Conservation (phyloP, 2,329 filamentous ascomycete genomes). For the Passalora sequoiae region DNA sequence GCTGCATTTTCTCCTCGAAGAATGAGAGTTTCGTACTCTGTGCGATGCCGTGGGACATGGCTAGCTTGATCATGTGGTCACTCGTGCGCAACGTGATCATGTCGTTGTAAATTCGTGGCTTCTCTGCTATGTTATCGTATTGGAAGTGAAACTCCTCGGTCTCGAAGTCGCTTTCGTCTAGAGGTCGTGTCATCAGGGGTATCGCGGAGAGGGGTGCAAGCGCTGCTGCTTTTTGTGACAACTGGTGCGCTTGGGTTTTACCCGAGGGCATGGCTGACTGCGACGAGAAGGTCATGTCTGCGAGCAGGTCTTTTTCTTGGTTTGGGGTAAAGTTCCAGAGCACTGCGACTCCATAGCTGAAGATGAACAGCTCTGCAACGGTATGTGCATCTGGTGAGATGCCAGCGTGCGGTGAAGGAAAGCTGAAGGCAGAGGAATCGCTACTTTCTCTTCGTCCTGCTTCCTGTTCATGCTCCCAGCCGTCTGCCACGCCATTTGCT, state of each 20-base stretch:
- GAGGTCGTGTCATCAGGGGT: conserved; percentile 69
- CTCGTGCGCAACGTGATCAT: conserved; percentile 95
- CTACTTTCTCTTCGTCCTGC: conserved; percentile 24
- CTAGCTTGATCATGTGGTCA: conserved; percentile 98
- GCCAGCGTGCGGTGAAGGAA: conserved; percentile 47
- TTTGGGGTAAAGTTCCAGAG: conserved; percentile 98
- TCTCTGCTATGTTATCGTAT: conserved; percentile 79
- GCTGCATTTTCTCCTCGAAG: conserved; percentile 92
- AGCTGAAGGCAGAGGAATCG: conserved; percentile 37
- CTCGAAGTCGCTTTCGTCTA: conserved; percentile 87
- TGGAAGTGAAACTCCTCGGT: conserved; percentile 99
- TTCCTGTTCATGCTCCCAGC: conserved; percentile 19
- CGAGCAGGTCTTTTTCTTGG: conserved; percentile 93
- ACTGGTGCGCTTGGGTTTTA: conserved; percentile 14
- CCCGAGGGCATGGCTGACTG: conserved; percentile 19
- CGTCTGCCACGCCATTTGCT: conserved; percentile 14
- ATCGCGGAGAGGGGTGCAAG: conserved; percentile 42
- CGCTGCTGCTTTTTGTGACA: conserved; percentile 26
- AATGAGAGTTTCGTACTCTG: conserved; percentile 95
- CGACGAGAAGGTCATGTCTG: conserved; percentile 80
- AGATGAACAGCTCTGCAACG: conserved; percentile 94
- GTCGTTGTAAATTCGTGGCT: conserved; percentile 93
- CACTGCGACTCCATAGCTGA: conserved; percentile 93
- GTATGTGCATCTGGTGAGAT: conserved; percentile 67
- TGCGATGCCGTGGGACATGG: conserved; percentile 94